Base-by-base conservation (phyloP, 805 yeast genomes). In the Starmera quercuum region DNA sequence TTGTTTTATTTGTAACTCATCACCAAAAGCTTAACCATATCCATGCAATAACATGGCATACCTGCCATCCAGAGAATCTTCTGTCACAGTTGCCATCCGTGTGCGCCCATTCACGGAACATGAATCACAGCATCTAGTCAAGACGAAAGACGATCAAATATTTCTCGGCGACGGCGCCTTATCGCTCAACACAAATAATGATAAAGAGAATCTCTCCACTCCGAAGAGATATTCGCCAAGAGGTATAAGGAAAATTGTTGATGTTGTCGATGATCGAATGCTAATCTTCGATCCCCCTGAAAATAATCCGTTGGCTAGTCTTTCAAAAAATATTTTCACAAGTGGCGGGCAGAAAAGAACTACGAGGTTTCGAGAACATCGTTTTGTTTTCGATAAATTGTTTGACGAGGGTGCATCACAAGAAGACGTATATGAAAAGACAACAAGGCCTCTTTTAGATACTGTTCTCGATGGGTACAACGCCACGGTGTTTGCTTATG, bases 401-500 rank as follows among this genome's bases (percentile, higher is more conserved):
- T 85, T 87, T 53, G 92, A 81, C 54, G 79, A 72, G 35, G 58
- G 57, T 15, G 59, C 83, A 0, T 40, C 73, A 1, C 96, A 88
- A 48, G 63, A 68, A 8, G 79, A 80, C 6, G 84, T 88, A 0
- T 88, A 74, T 50, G 51, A 61, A 18, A 55, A 58, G 20, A 84
- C 95, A 1, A 75, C 95, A 0, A 63, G 67, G 32, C 90, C 95
- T 0, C 61, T 86, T 31, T 62, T 88, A 7, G 85, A 78, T 39
- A 71, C 79, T 26, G 77, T 86, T 0, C 54, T 88, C 27, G 92
- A 83, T 40, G 97, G 97, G 1, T 84, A 64, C 57, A 87, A 90
- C 54, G 80, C 95, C 6, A 86, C 96, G 0, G 85, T 88, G 0
- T 88, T 88, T 63, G 97, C 97, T 1, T 88, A 88, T 54, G 97